Percentiles rank a stretch among this genome's conserved stretches.
Evolutionary conservation across 2,329 filamentous ascomycete genomes (phyloP).

Genomic region (Fusarium guadeloupense): DNA sequence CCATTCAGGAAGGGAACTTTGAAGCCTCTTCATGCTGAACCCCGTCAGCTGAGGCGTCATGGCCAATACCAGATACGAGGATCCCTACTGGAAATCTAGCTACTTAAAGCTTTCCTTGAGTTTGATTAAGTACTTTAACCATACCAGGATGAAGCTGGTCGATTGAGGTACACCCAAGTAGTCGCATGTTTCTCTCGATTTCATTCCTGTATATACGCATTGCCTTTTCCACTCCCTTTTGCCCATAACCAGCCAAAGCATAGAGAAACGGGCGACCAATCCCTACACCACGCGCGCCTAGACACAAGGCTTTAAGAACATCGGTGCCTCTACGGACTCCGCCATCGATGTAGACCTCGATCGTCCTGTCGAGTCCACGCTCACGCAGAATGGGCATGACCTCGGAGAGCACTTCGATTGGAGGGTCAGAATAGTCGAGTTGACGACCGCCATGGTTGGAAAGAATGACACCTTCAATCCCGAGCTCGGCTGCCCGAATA

Average conservation of each 20-base stretch:
- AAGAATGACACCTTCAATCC: constrained; percentile 87
- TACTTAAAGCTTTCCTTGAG: constrained; percentile 1
- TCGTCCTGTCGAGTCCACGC: constrained; percentile 73
- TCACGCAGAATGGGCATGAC: constrained; percentile 85
- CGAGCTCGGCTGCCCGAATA: constrained; percentile 78
- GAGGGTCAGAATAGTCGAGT: constrained; percentile 88
- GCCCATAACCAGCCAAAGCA: constrained; percentile 91
- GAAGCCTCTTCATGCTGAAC: no score
- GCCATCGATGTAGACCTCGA: constrained; percentile 91
- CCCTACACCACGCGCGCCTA: constrained; percentile 89
- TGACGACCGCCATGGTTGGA: constrained; percentile 96
- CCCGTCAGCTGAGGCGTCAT: no score
- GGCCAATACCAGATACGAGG: no score
- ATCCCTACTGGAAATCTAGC: no score
- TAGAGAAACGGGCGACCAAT: constrained; percentile 94
- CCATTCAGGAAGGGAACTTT: no score
- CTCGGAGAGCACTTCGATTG: constrained; percentile 88
- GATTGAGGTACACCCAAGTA: constrained; percentile 81
- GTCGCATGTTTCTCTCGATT: constrained; percentile 97
- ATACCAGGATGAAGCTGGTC: constrained; percentile 64
- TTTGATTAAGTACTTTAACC: neutral
- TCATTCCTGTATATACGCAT: constrained; percentile 93
- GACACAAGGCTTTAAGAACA: constrained; percentile 90
- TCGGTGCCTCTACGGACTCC: constrained; percentile 89
- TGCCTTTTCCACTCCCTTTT: constrained; percentile 86